Evolutionary conservation across 208 protist species (phyloP).

Genomic region (Vickermania spadyakhi): DNA sequence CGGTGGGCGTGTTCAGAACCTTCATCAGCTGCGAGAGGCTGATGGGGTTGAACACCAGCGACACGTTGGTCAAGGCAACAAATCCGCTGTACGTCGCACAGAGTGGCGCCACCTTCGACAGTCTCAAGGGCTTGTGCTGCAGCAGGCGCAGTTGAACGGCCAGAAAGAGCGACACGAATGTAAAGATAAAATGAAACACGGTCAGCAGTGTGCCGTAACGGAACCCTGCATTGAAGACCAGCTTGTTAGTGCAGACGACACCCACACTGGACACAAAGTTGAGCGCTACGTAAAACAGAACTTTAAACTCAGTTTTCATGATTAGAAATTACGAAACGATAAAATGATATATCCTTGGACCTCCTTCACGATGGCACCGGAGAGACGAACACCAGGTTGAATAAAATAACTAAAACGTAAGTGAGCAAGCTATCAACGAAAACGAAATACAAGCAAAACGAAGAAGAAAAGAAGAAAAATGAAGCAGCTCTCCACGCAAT

Average conservation of each 20-base stretch:
- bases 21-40: conserved; percentile 18
- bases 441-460: too few species aligned
- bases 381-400: too few species aligned
- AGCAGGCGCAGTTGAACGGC: conserved; percentile 9
- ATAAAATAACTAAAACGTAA: too few species aligned
- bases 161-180: neutral
- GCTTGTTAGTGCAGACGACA: conserved; percentile 66
- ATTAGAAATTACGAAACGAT: too few species aligned
- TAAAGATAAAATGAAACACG: conserved; percentile 9
- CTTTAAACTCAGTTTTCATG: too few species aligned
- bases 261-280: conserved; percentile 13
- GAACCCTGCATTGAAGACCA: conserved; percentile 36
- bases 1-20: conserved; percentile 13
- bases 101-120: conserved; percentile 8
- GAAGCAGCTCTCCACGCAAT: too few species aligned
- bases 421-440: too few species aligned
- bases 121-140: conserved; percentile 5
- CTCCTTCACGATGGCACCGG: too few species aligned
- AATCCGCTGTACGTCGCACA: conserved; percentile 15
- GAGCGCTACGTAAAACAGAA: conserved; percentile 15
- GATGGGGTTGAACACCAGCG: conserved; percentile 15
- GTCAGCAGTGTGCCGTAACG: conserved; percentile 5
- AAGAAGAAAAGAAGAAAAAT: too few species aligned
- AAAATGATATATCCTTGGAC: too few species aligned
- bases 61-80: conserved; percentile 21